Base-by-base conservation (phyloP, 2,329 filamentous ascomycete genomes). In the Aspergillus sp. region DNA sequence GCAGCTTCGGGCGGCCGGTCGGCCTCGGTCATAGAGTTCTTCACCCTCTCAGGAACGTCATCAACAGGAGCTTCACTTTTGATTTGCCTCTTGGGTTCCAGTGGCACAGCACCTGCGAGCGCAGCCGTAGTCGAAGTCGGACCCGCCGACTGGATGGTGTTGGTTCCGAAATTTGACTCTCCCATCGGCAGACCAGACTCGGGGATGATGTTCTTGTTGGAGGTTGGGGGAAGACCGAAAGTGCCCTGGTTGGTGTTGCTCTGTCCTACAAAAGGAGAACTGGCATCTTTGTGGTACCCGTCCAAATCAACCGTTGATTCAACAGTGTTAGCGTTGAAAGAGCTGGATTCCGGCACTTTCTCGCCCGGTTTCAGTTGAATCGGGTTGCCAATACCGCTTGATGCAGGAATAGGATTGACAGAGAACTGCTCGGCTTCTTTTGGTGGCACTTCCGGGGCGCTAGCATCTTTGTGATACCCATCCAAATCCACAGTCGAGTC, bases 231-330 rank as follows among this genome's bases (percentile, higher is more conserved):
- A 73, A 44, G n/a, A n/a, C n/a, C n/a, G n/a, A n/a, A n/a, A n/a
- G n/a, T n/a, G n/a, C n/a, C n/a, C n/a, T n/a, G n/a, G n/a, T n/a
- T n/a, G n/a, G n/a, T n/a, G n/a, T n/a, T n/a, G n/a, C n/a, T n/a
- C n/a, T n/a, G n/a, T n/a, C n/a, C n/a, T n/a, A n/a, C n/a, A n/a
- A n/a, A n/a, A n/a, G n/a, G n/a, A 32, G 65, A 50, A 58, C 70
- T 72, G 45, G 82, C 78, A 51, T 83, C 82, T 66, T 87, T 87
- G 65, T 94, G 85, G 67, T 96, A 97, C 1, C 88, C 91, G n/a
- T n/a, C n/a, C n/a, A n/a, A n/a, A 65, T 96, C 90, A 31, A 74
- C 75, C 27, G 74, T 78, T 52, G 78, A 81, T 33, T 83, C 81
- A 59, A 95, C 78, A 40, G 89, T 84, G 65, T 87, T 86, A 40